These are phyloP conservation scores for Eucalyptus rudis DNA, from an alignment of 345 rosid genomes.

Conservation along the genomic window DNA sequence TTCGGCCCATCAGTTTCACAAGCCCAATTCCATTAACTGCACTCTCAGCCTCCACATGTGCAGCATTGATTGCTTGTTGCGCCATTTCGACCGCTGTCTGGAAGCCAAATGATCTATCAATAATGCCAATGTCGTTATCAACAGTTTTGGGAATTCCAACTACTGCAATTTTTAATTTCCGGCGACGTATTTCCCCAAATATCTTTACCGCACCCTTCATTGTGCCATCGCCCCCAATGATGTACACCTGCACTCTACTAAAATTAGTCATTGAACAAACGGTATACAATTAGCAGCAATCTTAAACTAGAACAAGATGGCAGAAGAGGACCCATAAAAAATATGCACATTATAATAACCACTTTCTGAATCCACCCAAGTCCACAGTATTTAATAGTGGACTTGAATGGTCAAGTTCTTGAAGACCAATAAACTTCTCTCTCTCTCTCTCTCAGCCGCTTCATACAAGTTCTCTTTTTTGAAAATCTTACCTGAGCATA, in stretches of 20 bases:
- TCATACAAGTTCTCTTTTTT: background rate
- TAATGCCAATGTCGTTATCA: constrained; percentile 80
- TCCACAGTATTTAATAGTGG: background rate
- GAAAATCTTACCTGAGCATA: background rate
- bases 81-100: constrained; percentile 95
- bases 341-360: background rate
- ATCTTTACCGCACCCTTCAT: constrained; percentile 78
- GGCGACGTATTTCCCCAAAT: constrained; percentile 32
- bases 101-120: constrained; percentile 87
- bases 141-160: constrained; percentile 78
- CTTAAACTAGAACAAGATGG: background rate
- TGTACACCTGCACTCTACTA: constrained; percentile 31
- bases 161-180: constrained; percentile 41
- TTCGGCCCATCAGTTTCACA: constrained; percentile 89
- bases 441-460: background rate
- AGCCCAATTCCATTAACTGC: constrained; percentile 84
- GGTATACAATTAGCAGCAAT: background rate
- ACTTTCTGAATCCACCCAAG: background rate
- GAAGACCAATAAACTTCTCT: background rate
- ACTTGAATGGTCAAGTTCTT: background rate
- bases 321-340: background rate
- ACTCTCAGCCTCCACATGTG: constrained; percentile 87
- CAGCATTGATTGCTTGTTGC: constrained; percentile 73
- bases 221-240: constrained; percentile 82
- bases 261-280: background rate